Evolutionary conservation across 2,329 filamentous ascomycete genomes (phyloP).

Genomic region (Graphilbum ipis-grandicollis): DNA sequence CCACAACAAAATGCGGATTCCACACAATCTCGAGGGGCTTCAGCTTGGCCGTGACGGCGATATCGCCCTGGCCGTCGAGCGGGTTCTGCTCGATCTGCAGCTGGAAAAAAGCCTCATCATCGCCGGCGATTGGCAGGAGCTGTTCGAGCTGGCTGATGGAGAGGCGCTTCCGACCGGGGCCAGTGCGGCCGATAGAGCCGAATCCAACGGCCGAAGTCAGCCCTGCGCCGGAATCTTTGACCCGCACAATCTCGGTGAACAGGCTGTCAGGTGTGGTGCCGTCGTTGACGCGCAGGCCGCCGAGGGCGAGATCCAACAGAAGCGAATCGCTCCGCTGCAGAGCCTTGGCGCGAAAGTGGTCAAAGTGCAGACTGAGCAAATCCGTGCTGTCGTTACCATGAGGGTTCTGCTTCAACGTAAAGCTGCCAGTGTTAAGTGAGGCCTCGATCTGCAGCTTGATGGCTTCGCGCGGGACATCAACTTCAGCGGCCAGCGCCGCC

Average conservation of each 20-base stretch:
- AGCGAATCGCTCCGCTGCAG: constrained; percentile 83
- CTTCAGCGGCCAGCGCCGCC: constrained; percentile 66
- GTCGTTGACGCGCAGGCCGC: constrained; percentile 86
- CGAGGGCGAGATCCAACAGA: constrained; percentile 74
- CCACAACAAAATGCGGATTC: constrained; percentile 85
- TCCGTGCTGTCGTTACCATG: constrained; percentile 56
- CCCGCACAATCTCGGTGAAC: constrained; percentile 86
- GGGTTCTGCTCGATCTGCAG: constrained; percentile 91
- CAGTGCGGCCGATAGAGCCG: too few relatives aligned
- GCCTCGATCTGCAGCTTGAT: constrained; percentile 87
- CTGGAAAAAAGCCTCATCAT: constrained; percentile 76
- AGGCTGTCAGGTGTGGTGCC: constrained; percentile 83
- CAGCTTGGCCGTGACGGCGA: constrained; percentile 75
- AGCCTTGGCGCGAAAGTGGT: constrained; percentile 81
- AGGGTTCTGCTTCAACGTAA: constrained; percentile 76
- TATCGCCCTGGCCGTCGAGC: constrained; percentile 78
- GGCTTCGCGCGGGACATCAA: constrained; percentile 80
- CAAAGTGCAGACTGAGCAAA: constrained; percentile 81
- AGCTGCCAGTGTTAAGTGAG: constrained; percentile 87
- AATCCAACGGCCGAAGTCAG: too few relatives aligned
- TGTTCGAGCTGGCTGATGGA: constrained; percentile 36
- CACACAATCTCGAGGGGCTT: constrained; percentile 96
- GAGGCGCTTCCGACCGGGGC: too few relatives aligned
- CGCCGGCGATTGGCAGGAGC: constrained; percentile 22
- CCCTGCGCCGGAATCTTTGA: too few relatives aligned